Evolutionary conservation across 495 filamentous ascomycete species (phyloP), one percentile per base, ranked within the genome.

Genomic region (Neurospora sp.): DNA sequence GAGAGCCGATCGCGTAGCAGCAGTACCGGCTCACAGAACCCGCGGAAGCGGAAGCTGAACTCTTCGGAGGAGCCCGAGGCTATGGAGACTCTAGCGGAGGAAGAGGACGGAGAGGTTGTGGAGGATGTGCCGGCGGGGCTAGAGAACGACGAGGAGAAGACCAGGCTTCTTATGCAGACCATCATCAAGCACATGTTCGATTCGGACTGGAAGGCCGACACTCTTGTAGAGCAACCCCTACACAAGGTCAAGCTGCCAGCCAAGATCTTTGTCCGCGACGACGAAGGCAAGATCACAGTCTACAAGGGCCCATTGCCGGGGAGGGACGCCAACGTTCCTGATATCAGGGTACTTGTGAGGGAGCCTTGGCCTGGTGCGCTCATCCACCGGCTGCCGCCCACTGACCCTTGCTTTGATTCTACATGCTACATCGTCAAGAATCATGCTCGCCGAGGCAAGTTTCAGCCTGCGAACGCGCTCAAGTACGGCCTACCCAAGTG

Each of bases 391-490:
- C 84, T 97, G 1, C 95, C 94, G 6, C 81, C 83, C 5, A 92
- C 94, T 0, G 80, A 82, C 41, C 89, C 88, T 14, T 88, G 88
- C 3, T 79, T 79, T 14, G 88, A 91, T 42, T 89, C 94, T 12
- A 81, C 97, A 69, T 97, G 90, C 65, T 99, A 98, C 78, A 89
- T 99, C 76, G 84, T 97, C 71, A 91, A 91, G 68, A 89, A 84
- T 39, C 89, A 94, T 72, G 84, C 88, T 59, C 84, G 90, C 42
- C 88, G 95, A 37, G 96, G 96, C 16, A 94, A 91, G 77, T 98
- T 99, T 78, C 83, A 91, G 35, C 78, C 86, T 5, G 72, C 84
- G n/a, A 87, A 83, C 73, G 96, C 94, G 0, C 80, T 74, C 69
- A 80, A 79, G 46, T 78, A 92, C 14, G 89, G 89, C 4, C 86